A percentile compares a stretch with the other conserved stretches of the same genome.
Conservation (phyloP, 2,329 filamentous ascomycete species). For the Fusarium heterosporum region DNA sequence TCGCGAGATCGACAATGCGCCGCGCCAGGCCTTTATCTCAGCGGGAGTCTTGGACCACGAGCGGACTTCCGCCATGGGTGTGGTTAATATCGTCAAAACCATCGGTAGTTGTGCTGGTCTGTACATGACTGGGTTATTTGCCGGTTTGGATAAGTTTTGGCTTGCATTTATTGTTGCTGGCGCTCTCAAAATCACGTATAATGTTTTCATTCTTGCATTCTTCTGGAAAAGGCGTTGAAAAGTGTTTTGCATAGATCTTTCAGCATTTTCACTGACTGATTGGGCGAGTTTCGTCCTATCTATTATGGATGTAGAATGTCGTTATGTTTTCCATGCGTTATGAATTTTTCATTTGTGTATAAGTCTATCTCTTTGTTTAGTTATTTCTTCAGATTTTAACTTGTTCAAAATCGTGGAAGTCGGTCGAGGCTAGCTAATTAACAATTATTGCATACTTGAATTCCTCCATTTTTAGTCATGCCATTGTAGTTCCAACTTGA, state of each 20-base stretch:
- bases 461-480: too few species aligned
- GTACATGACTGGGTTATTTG: constrained; percentile 37
- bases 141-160: constrained; percentile 39
- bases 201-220: constrained; percentile 39
- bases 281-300: background rate
- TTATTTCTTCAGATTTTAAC: too few species aligned
- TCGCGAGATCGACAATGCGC: constrained; percentile 39
- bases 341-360: too few species aligned
- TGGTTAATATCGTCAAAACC: constrained; percentile 43
- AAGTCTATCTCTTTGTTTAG: too few species aligned
- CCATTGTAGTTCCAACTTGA: too few species aligned
- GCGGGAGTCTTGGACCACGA: constrained; percentile 37
- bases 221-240: constrained; percentile 40
- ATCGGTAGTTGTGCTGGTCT: constrained; percentile 39
- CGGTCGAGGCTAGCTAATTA: too few species aligned
- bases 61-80: constrained; percentile 41
- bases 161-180: constrained; percentile 41
- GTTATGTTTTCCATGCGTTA: background rate
- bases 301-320: background rate
- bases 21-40: constrained; percentile 38
- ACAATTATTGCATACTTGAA: too few species aligned
- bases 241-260: background rate
- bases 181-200: constrained; percentile 32
- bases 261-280: background rate
- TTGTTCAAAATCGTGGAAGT: too few species aligned